These are phyloP conservation scores for Sanghuangporus sanghuang DNA, from an alignment of 1,284 basidiomycete genomes.

Conservation along the genomic window DNA sequence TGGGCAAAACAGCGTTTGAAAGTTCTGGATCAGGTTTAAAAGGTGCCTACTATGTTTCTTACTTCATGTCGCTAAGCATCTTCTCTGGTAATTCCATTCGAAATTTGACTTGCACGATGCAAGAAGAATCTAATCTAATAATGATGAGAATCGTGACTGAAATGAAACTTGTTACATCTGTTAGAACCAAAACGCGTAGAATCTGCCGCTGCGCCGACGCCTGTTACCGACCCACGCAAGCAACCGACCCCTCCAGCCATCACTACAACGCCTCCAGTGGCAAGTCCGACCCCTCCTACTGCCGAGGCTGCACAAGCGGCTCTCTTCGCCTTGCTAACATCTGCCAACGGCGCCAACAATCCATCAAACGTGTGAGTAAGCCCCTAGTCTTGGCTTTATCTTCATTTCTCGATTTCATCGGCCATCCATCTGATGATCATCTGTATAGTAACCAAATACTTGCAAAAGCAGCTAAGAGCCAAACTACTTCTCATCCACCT, in stretches of 20 bases:
- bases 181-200: conserved; percentile 53
- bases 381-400: background rate
- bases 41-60: conserved; percentile 73
- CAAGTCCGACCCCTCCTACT: conserved; percentile 22
- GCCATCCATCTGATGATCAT: conserved; percentile 3
- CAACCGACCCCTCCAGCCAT: conserved; percentile 26
- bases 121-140: conserved; percentile 21
- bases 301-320: conserved; percentile 50
- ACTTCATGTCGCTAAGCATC: conserved; percentile 72
- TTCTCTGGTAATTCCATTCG: conserved; percentile 57
- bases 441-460: conserved; percentile 50
- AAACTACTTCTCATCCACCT: conserved; percentile 18
- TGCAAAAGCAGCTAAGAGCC: conserved; percentile 39
- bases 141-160: conserved; percentile 59
- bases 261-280: conserved; percentile 21
- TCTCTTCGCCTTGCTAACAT: conserved; percentile 60
- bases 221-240: conserved; percentile 39
- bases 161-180: conserved; percentile 54
- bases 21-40: conserved; percentile 37
- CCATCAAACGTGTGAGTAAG: conserved; percentile 25
- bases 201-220: conserved; percentile 22
- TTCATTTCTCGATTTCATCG: background rate
- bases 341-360: conserved; percentile 40
- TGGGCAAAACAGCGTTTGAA: conserved; percentile 43
- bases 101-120: conserved; percentile 33